These are phyloP conservation scores for Monosporascus sp. DNA, from an alignment of 2,329 filamentous ascomycete genomes.

Conservation along the genomic window DNA sequence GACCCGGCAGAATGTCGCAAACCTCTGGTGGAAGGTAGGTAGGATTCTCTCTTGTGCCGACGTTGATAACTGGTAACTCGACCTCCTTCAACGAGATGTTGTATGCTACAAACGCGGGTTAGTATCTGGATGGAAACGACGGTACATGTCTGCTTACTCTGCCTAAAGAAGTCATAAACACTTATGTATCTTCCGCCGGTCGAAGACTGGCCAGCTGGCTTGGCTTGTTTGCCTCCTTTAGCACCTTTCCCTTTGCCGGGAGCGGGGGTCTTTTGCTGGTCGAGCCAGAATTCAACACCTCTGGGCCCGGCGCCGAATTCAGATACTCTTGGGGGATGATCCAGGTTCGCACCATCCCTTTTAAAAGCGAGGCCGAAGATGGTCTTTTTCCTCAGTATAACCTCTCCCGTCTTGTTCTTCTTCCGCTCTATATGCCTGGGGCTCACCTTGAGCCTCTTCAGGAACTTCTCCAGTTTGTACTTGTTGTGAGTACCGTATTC, in stretches of 20 bases:
- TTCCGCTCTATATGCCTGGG: conserved; percentile 33
- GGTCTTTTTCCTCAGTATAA: conserved; percentile 32
- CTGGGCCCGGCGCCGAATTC: conserved; percentile 41
- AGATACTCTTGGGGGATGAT: conserved; percentile 20
- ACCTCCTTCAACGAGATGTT: conserved; percentile 30
- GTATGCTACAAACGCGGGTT: conserved; percentile 22
- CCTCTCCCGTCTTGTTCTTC: conserved; percentile 24
- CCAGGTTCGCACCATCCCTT: conserved; percentile 26
- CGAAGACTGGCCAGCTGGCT: conserved; percentile 23
- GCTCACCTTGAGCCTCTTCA: conserved; percentile 31
- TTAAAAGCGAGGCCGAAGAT: conserved; percentile 31
- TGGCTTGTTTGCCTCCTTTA: conserved; percentile 22
- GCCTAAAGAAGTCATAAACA: conserved; percentile 46
- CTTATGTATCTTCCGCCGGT: conserved; percentile 38
- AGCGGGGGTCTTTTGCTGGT: conserved; percentile 12
- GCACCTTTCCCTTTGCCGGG: conserved; percentile 17
- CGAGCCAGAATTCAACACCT: conserved; percentile 50
- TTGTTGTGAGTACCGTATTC: conserved; percentile 1
- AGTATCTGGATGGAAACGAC: background rate
- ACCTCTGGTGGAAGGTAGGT: conserved; percentile 55
- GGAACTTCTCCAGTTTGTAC: conserved; percentile 27
- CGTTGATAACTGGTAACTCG: conserved; percentile 50
- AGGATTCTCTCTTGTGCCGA: conserved; percentile 47
- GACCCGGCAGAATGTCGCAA: conserved; percentile 51
- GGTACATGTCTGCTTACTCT: conserved; percentile 26